Percentiles rank a stretch among this genome's conserved stretches.
Evolutionary conservation across 306 rosid genomes (phyloP).

Genomic region (Purshia tridentata): DNA sequence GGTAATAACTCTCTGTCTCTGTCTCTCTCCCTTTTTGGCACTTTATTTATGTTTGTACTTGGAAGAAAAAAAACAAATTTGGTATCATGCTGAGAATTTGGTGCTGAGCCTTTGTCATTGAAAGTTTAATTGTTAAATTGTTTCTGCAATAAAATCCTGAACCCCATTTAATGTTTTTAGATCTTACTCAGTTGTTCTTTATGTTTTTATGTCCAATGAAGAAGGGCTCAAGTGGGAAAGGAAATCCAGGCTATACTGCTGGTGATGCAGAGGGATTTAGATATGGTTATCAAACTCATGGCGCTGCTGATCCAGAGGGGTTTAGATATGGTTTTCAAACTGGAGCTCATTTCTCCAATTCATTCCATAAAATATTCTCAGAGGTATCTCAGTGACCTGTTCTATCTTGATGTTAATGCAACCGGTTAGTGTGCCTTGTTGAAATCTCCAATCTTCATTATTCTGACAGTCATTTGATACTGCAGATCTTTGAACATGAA

Average conservation of each 20-base stretch:
- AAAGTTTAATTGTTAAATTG: slow-evolving; percentile 15
- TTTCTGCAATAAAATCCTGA: slow-evolving; percentile 23
- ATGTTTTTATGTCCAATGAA: slow-evolving; percentile 33
- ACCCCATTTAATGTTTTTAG: slow-evolving; percentile 16
- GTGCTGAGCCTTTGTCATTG: slow-evolving; percentile 11
- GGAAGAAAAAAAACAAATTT: background rate
- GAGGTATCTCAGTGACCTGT: slow-evolving; percentile 52
- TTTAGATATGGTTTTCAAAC: slow-evolving; percentile 51
- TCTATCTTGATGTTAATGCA: slow-evolving; percentile 2
- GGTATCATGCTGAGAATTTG: background rate
- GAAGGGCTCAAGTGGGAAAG: slow-evolving; percentile 46
- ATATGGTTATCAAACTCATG: slow-evolving; percentile 5
- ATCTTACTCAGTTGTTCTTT: slow-evolving; percentile 27
- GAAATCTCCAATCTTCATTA: background rate
- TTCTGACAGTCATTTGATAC: slow-evolving; percentile 19
- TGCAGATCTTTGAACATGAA: slow-evolving; percentile 83
- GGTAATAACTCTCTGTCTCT: slow-evolving; percentile 36
- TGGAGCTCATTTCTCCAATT: slow-evolving; percentile 66
- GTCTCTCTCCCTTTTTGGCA: background rate
- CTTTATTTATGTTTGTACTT: background rate
- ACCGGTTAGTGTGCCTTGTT: background rate
- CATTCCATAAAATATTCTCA: slow-evolving; percentile 83
- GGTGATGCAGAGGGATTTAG: slow-evolving; percentile 36
- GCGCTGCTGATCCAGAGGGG: slow-evolving; percentile 42
- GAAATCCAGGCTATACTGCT: slow-evolving; percentile 44